A percentile compares a stretch with the other conserved stretches of the same genome.
Evolutionary conservation across 345 rosid genomes (phyloP).

Genomic region (Luvunga scandens): DNA sequence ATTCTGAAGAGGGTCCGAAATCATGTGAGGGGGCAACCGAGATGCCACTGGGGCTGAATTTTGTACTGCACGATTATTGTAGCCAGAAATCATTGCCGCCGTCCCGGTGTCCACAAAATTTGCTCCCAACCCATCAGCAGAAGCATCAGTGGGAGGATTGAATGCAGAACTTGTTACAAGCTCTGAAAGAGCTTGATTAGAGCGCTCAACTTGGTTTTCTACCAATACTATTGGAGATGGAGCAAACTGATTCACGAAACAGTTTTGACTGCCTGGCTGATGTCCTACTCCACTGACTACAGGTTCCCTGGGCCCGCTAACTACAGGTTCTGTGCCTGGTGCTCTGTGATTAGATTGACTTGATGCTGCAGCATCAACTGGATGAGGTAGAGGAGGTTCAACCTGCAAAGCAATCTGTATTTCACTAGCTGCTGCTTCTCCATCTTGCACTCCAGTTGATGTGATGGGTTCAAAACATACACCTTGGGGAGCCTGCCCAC

Average conservation of each 20-base stretch:
- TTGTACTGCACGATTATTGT: constrained; percentile 24
- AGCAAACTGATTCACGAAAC: neutral
- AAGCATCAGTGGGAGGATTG: constrained; percentile 11
- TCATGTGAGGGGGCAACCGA: constrained; percentile 21
- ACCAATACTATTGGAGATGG: constrained; percentile 13
- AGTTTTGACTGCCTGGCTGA: constrained; percentile 17
- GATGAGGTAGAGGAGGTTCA: constrained; percentile 11
- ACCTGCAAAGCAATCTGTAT: constrained; percentile 22
- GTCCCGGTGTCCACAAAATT: constrained; percentile 20
- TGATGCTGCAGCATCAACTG: constrained; percentile 10
- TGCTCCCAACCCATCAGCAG: constrained; percentile 8
- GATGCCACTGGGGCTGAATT: constrained; percentile 17
- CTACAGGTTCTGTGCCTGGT: constrained; percentile 13
- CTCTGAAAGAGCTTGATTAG: constrained; percentile 17
- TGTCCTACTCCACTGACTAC: constrained; percentile 18
- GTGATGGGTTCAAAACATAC: constrained; percentile 25
- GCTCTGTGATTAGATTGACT: constrained; percentile 2
- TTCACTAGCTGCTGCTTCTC: constrained; percentile 25
- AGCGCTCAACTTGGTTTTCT: constrained; percentile 16
- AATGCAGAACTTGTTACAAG: constrained; percentile 7
- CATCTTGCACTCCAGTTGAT: constrained; percentile 31
- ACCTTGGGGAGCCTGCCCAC: constrained; percentile 29
- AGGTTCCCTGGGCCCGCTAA: constrained; percentile 11
- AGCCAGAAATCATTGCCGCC: constrained; percentile 15
- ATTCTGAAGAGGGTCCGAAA: constrained; percentile 53